These are phyloP conservation scores for Citrus sinensis DNA, from an alignment of 345 rosid genomes.

Conservation along the genomic window DNA sequence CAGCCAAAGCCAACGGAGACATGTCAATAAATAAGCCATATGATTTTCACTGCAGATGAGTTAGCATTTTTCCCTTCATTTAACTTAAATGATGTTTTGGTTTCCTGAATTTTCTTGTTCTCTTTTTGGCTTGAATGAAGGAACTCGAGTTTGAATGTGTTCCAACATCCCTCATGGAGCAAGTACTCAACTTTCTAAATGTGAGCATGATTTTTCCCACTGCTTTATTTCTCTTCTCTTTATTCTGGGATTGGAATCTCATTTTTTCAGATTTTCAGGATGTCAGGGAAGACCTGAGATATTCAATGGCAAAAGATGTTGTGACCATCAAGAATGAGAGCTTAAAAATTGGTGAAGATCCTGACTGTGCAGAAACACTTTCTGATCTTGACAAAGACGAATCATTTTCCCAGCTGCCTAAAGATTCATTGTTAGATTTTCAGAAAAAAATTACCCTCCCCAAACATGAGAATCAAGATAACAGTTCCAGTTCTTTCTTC, in stretches of 20 bases:
- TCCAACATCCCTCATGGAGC: conserved; percentile 90
- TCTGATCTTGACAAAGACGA: conserved; percentile 27
- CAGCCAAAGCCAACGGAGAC: neutral
- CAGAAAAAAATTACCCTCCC: conserved; percentile 74
- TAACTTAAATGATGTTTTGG: neutral
- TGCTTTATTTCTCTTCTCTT: neutral
- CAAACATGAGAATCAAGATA: conserved; percentile 64
- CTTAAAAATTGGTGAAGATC: conserved; percentile 47
- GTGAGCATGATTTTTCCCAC: conserved; percentile 35
- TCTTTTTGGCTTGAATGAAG: conserved; percentile 39
- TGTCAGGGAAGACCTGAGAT: conserved; percentile 87
- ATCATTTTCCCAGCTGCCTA: conserved; percentile 25
- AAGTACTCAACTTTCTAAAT: conserved; percentile 75
- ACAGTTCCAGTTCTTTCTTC: conserved; percentile 36
- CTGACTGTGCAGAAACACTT: conserved; percentile 17
- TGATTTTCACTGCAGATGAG: neutral
- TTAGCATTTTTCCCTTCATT: neutral
- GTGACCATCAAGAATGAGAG: conserved; percentile 77
- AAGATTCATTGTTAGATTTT: conserved; percentile 49
- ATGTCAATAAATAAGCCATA: conserved; percentile 1
- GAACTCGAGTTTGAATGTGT: conserved; percentile 89
- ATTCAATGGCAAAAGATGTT: conserved; percentile 85
- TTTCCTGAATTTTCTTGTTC: conserved; percentile 8
- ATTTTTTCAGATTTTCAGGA: conserved; percentile 50
- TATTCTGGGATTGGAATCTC: conserved; percentile 23